Evolutionary conservation across 2,329 filamentous ascomycete genomes (phyloP).

Genomic region (Aspergillus piperis): DNA sequence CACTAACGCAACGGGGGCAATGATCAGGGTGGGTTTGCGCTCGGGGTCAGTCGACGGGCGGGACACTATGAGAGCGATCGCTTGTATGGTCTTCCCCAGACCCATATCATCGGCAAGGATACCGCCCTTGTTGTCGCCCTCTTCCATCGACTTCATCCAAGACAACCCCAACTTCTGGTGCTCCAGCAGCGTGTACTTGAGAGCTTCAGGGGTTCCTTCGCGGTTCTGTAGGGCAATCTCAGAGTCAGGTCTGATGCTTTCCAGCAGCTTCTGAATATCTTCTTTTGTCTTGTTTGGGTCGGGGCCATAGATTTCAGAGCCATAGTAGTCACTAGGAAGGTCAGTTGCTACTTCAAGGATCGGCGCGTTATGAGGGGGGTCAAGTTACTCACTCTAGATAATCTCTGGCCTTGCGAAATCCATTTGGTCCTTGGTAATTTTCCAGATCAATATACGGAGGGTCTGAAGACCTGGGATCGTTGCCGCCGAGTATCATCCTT

Average conservation of each 20-base stretch:
- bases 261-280: conserved; percentile 69
- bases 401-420: conserved; percentile 8
- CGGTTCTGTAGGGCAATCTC: conserved; percentile 63
- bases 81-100: conserved; percentile 80
- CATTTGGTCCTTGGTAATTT: not conserved
- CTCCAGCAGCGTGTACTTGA: conserved; percentile 70
- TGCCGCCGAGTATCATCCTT: conserved; percentile 10
- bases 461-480: conserved; percentile 7
- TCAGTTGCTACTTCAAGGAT: not conserved
- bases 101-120: conserved; percentile 84
- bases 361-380: not conserved
- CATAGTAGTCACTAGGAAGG: conserved; percentile 21
- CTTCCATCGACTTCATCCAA: conserved; percentile 76
- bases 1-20: conserved; percentile 77
- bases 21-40: conserved; percentile 75
- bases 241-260: conserved; percentile 73
- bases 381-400: conserved; percentile 14
- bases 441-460: not conserved
- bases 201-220: conserved; percentile 67
- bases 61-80: conserved; percentile 73
- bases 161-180: conserved; percentile 78
- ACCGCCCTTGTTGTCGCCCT: conserved; percentile 69
- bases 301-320: conserved; percentile 12
- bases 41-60: conserved; percentile 61
- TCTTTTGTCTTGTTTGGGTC: conserved; percentile 59